Conservation (phyloP, 2,329 filamentous ascomycete genomes). For the Apiospora kogelbergensis region DNA sequence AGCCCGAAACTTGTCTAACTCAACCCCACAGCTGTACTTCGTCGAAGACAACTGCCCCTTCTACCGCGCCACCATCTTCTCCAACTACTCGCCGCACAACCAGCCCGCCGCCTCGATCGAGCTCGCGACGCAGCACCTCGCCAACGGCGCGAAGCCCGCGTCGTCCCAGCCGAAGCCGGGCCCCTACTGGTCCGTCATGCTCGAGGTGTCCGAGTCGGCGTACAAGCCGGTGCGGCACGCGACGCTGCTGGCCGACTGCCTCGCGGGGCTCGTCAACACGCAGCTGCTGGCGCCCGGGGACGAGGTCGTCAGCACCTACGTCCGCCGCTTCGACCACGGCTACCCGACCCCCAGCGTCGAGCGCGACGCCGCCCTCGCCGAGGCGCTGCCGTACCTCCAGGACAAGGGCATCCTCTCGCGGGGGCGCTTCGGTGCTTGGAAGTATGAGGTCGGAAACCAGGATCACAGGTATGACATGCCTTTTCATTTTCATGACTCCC, state of each 20-base stretch:
- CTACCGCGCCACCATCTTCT: constrained; percentile 99
- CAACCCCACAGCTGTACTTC: constrained; percentile 74
- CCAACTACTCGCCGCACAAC: constrained; percentile 99
- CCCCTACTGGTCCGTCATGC: constrained; percentile 99
- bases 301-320: constrained; percentile 85
- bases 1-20: constrained; percentile 22
- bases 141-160: constrained; percentile 77
- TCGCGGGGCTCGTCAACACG: constrained; percentile 95
- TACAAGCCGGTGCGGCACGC: constrained; percentile 91
- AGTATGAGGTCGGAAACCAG: constrained; percentile 94
- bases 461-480: constrained; percentile 65
- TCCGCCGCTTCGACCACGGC: constrained; percentile 95
- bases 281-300: constrained; percentile 87
- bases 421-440: constrained; percentile 96
- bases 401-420: constrained; percentile 89
- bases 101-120: constrained; percentile 81
- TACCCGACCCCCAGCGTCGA: constrained; percentile 95
- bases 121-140: constrained; percentile 82
- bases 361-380: constrained; percentile 88
- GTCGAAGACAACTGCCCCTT: constrained; percentile 98
- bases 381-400: constrained; percentile 90
- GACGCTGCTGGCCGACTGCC: constrained; percentile 84
- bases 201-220: constrained; percentile 93
- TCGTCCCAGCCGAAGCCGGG: constrained; percentile 75
- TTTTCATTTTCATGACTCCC: not conserved